These are phyloP conservation scores for Penicillium salamii DNA, from an alignment of 495 filamentous ascomycete genomes.

Conservation along the genomic window DNA sequence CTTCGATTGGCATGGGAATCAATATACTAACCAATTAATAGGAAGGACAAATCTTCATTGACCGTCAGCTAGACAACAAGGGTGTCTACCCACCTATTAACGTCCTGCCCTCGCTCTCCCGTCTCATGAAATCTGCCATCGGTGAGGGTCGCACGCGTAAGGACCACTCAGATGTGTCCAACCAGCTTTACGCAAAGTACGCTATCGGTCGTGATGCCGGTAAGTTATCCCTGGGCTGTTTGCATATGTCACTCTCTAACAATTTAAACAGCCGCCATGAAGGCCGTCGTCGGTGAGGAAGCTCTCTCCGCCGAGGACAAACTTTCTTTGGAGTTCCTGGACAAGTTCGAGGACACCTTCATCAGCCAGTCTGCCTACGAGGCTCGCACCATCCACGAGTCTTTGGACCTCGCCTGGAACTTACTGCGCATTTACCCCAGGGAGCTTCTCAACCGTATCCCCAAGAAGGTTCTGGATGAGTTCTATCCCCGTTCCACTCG, in stretches of 20 bases:
- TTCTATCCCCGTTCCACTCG: constrained; percentile 76
- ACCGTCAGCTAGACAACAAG: constrained; percentile 92
- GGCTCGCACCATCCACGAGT: constrained; percentile 82
- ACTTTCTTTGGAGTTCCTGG: constrained; percentile 94
- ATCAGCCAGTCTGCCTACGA: constrained; percentile 93
- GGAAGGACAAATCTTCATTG: constrained; percentile 97
- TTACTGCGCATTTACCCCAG: constrained; percentile 94
- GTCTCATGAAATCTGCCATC: constrained; percentile 99
- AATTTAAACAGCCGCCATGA: constrained; percentile 74
- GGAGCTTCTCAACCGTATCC: constrained; percentile 96
- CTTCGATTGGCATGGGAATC: not conserved
- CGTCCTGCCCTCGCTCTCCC: constrained; percentile 95
- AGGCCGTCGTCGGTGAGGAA: constrained; percentile 98
- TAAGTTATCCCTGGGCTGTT: constrained; percentile 22
- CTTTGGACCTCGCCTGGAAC: constrained; percentile 93
- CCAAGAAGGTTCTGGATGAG: constrained; percentile 86
- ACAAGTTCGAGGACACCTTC: constrained; percentile 94
- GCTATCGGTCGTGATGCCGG: constrained; percentile 94
- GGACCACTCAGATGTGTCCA: constrained; percentile 97
- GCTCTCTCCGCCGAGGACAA: constrained; percentile 94
- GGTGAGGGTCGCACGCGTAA: constrained; percentile 92
- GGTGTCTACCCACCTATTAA: constrained; percentile 99
- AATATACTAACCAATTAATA: not conserved
- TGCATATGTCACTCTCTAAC: not conserved
- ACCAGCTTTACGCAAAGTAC: constrained; percentile 99